Conservation (phyloP, 2,329 filamentous ascomycete species). For the Penicillium sp. region DNA sequence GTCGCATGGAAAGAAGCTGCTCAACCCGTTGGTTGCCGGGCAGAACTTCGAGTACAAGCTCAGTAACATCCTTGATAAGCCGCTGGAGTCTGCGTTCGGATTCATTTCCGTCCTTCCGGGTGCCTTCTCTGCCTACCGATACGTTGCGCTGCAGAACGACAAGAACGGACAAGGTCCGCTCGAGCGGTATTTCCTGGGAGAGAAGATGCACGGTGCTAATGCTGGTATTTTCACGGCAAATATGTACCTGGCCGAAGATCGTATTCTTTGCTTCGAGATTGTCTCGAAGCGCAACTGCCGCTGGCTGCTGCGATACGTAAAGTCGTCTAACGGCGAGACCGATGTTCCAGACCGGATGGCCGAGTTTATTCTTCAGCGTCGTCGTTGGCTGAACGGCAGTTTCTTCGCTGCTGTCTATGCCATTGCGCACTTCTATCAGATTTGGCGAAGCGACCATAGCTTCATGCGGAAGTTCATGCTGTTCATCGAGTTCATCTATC, state of each 20-base stretch:
- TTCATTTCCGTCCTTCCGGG: slow-evolving; percentile 95
- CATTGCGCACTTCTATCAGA: slow-evolving; percentile 87
- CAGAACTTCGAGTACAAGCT: slow-evolving; percentile 99
- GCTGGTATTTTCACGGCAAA: slow-evolving; percentile 97
- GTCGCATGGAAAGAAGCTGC: slow-evolving; percentile 70
- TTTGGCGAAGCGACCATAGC: slow-evolving; percentile 87
- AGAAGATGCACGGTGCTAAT: slow-evolving; percentile 86
- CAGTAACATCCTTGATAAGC: slow-evolving; percentile 98
- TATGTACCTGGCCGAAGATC: slow-evolving; percentile 47
- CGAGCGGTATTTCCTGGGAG: slow-evolving; percentile 93
- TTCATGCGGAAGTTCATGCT: slow-evolving; percentile 80
- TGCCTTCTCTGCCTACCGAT: slow-evolving; percentile 97
- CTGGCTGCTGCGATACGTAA: slow-evolving; percentile 97
- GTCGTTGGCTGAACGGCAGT: slow-evolving; percentile 94
- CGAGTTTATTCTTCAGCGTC: slow-evolving; percentile 87
- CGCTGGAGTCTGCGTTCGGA: slow-evolving; percentile 89
- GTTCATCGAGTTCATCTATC: slow-evolving; percentile 85
- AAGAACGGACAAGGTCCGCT: slow-evolving; percentile 86
- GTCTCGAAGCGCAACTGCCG: slow-evolving; percentile 95
- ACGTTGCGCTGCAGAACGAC: slow-evolving; percentile 88
- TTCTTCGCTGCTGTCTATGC: slow-evolving; percentile 98
- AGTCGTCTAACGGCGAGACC: slow-evolving; percentile 91
- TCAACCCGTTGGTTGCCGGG: slow-evolving; percentile 88
- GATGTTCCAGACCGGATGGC: slow-evolving; percentile 91
- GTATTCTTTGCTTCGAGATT: slow-evolving; percentile 59